Conservation (phyloP, 148 eudicot species). For the Chenopodium formosanum region DNA sequence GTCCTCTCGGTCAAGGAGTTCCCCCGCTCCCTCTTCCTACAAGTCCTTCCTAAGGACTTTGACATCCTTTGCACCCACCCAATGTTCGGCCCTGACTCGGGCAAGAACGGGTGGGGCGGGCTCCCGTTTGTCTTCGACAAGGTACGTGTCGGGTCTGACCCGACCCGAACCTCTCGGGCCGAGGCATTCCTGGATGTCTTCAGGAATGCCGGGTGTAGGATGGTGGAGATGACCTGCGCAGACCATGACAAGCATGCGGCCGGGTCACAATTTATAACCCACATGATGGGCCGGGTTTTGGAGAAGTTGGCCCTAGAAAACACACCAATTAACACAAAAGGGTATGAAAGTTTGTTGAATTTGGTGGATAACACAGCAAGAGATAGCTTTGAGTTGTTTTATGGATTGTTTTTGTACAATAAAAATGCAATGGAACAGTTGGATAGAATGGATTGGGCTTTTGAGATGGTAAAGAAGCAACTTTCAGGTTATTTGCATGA, state of each 20-base stretch:
- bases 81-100: conserved; percentile 87
- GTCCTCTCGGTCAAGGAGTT: conserved; percentile 37
- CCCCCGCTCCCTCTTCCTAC: conserved; percentile 30
- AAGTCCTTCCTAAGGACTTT: conserved; percentile 53
- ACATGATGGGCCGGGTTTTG: conserved; percentile 67
- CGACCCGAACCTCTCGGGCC: not conserved
- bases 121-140: conserved; percentile 73
- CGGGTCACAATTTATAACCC: conserved; percentile 76
- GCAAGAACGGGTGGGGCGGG: conserved; percentile 54
- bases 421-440: conserved; percentile 77
- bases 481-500: conserved; percentile 69
- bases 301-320: conserved; percentile 55
- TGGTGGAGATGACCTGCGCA: conserved; percentile 75
- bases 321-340: conserved; percentile 77
- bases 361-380: conserved; percentile 77
- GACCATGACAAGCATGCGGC: conserved; percentile 75
- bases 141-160: conserved; percentile 51
- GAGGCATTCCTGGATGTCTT: conserved; percentile 45
- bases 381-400: conserved; percentile 81
- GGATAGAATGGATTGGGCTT: conserved; percentile 64
- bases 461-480: conserved; percentile 66
- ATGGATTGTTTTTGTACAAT: conserved; percentile 79
- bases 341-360: conserved; percentile 73
- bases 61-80: conserved; percentile 88
- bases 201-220: conserved; percentile 56